These are phyloP conservation scores for Spiromastix sp. DNA, from an alignment of 2,329 filamentous ascomycete species.

Conservation along the genomic window DNA sequence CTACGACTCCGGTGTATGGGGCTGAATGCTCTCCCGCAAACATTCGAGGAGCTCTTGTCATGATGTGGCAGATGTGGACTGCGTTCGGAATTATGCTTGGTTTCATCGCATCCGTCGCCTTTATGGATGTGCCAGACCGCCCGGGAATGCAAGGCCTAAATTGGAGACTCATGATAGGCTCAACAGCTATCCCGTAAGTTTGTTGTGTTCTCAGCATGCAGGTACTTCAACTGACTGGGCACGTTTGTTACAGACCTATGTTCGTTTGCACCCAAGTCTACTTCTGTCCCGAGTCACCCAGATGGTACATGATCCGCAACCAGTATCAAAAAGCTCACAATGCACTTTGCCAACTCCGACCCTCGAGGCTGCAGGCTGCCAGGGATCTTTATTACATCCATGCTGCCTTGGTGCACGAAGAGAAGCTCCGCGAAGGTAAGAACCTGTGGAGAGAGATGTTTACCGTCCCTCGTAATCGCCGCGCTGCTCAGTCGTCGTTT, in stretches of 20 bases:
- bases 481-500: slow-evolving; percentile 63
- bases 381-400: slow-evolving; percentile 53
- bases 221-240: slow-evolving; percentile 50
- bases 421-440: slow-evolving; percentile 30
- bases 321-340: slow-evolving; percentile 51
- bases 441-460: slow-evolving; percentile 48
- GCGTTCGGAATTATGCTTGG: slow-evolving; percentile 54
- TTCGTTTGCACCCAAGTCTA: slow-evolving; percentile 49
- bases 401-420: slow-evolving; percentile 39
- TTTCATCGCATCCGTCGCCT: slow-evolving; percentile 53
- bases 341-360: slow-evolving; percentile 46
- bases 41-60: slow-evolving; percentile 46
- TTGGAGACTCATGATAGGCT: slow-evolving; percentile 36
- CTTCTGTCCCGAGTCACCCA: slow-evolving; percentile 54
- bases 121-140: slow-evolving; percentile 46
- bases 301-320: slow-evolving; percentile 58
- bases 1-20: slow-evolving; percentile 45
- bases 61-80: slow-evolving; percentile 44
- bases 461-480: slow-evolving; percentile 36
- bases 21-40: slow-evolving; percentile 44
- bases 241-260: slow-evolving; percentile 51
- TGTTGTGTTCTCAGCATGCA: slow-evolving; percentile 44
- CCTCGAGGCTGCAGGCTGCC: slow-evolving; percentile 49
- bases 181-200: slow-evolving; percentile 35
- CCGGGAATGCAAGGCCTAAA: slow-evolving; percentile 40